Percentiles rank a stretch among this genome's conserved stretches.
phyloP scores from a whole-genome alignment of 352 stramenopile species.

The Phytophthora constricta region DNA sequence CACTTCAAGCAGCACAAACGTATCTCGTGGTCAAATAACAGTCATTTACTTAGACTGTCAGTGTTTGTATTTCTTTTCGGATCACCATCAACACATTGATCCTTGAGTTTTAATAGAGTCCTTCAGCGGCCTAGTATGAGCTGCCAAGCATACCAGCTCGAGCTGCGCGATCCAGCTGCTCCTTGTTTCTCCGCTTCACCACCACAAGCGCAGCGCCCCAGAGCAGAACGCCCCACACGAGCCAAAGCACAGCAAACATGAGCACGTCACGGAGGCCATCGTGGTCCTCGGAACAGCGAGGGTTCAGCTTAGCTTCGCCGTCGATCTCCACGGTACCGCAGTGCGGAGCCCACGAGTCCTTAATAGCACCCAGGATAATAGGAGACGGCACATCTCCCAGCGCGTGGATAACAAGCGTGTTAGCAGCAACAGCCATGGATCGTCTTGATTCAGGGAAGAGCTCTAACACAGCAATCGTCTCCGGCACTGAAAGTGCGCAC shows the following conservation, averaged over 20 bases:
- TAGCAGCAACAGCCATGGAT: conserved; percentile 91
- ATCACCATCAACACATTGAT: too few relatives aligned
- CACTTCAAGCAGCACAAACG: too few relatives aligned
- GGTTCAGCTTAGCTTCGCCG: conserved; percentile 66
- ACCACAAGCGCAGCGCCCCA: conserved; percentile 63
- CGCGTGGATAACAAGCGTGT: conserved; percentile 92
- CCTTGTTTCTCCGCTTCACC: conserved; percentile 36
- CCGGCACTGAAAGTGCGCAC: conserved; percentile 74
- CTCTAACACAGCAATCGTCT: conserved; percentile 91
- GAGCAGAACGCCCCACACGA: conserved; percentile 72
- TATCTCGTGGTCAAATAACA: too few relatives aligned
- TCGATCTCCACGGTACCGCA: conserved; percentile 81
- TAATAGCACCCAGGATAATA: conserved; percentile 92
- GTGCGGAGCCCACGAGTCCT: conserved; percentile 92
- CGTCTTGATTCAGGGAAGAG: conserved; percentile 88
- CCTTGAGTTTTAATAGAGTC: too few relatives aligned
- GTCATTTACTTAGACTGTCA: too few relatives aligned
- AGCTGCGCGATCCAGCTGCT: conserved; percentile 27
- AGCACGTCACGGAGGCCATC: conserved; percentile 71
- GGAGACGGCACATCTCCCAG: conserved; percentile 95
- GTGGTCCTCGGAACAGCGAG: conserved; percentile 64
- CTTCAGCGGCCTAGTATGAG: conserved; percentile 34
- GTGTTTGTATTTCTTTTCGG: too few relatives aligned
- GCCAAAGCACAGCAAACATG: conserved; percentile 78
- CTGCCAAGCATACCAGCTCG: conserved; percentile 23